These are phyloP conservation scores for Perkinsus olseni DNA, from an alignment of 169 alveolate species.

Conservation along the genomic window DNA sequence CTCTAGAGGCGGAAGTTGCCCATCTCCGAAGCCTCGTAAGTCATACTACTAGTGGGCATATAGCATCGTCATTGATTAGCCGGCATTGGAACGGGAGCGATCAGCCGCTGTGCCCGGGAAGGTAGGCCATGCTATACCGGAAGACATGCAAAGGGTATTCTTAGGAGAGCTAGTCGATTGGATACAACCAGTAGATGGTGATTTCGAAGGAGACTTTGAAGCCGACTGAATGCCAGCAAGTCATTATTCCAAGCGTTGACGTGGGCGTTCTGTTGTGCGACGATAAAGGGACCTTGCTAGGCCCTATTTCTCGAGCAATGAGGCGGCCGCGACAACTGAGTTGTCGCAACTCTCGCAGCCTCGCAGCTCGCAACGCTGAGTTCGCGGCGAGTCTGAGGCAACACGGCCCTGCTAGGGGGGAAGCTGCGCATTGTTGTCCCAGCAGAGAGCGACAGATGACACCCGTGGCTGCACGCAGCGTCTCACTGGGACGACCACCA, in stretches of 20 bases:
- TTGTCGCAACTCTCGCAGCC: no score
- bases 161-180: no score
- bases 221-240: no score
- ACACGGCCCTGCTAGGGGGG: background rate
- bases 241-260: background rate
- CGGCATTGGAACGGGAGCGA: no score
- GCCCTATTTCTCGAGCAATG: background rate
- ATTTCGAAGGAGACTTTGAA: no score
- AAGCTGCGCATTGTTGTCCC: background rate
- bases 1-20: background rate
- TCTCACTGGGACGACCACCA: no score
- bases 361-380: background rate
- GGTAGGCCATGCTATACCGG: no score
- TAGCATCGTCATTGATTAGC: no score
- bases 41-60: background rate
- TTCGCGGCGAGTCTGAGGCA: background rate
- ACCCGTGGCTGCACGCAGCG: background rate
- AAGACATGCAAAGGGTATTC: no score
- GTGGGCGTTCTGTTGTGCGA: background rate
- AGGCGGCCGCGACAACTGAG: background rate
- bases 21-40: background rate
- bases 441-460: background rate
- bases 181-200: no score
- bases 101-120: no score
- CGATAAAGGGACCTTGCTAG: background rate